These are phyloP conservation scores for Coemansia sp. DNA, from an alignment of 192 early-diverging fungal genomes.

Conservation along the genomic window DNA sequence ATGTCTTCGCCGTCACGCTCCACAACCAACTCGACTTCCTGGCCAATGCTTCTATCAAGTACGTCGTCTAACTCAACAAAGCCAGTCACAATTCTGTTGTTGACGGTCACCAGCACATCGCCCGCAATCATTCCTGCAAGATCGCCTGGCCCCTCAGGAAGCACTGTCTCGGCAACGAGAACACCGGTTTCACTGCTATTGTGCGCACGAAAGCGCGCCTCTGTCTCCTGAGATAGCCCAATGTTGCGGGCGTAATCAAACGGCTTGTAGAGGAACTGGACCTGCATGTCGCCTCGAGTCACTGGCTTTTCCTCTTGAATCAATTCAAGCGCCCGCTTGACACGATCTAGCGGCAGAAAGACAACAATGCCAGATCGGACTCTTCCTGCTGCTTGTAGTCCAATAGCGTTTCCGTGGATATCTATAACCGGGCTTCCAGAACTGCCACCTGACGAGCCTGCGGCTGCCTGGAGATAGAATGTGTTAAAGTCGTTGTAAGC, in stretches of 20 bases:
- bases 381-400: constrained; percentile 51
- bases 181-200: constrained; percentile 67
- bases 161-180: constrained; percentile 59
- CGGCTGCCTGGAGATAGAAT: constrained; percentile 75
- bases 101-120: constrained; percentile 66
- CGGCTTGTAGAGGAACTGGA: constrained; percentile 65
- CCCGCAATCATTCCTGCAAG: constrained; percentile 58
- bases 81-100: constrained; percentile 61
- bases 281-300: constrained; percentile 71
- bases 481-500: constrained; percentile 80
- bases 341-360: constrained; percentile 72
- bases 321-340: constrained; percentile 61
- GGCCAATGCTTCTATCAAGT: constrained; percentile 60
- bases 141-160: constrained; percentile 69
- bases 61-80: constrained; percentile 65
- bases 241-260: constrained; percentile 70
- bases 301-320: constrained; percentile 58
- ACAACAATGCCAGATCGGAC: constrained; percentile 65
- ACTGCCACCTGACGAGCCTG: constrained; percentile 70
- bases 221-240: constrained; percentile 63
- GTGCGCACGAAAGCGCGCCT: constrained; percentile 59
- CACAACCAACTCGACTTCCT: constrained; percentile 56
- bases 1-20: constrained; percentile 55
- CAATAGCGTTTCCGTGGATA: constrained; percentile 72
- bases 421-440: constrained; percentile 75